Conservation (phyloP, 2,329 filamentous ascomycete genomes). For the Graphilbum fragrans region DNA sequence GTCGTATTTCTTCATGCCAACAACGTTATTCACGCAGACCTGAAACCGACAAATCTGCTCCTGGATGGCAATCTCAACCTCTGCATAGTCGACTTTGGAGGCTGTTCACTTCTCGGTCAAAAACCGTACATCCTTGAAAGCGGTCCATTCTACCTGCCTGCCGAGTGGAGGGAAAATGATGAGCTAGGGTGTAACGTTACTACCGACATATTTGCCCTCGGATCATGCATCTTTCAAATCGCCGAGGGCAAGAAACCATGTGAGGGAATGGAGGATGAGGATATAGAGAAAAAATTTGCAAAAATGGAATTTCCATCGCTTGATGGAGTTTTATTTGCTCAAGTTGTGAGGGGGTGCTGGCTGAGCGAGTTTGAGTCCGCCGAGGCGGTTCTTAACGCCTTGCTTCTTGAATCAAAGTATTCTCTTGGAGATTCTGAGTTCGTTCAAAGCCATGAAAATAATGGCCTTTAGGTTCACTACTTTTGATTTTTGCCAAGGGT, state of each 20-base stretch:
- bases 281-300: constrained; percentile 1
- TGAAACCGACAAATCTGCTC: constrained; percentile 1
- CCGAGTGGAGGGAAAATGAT: background rate
- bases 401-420: too few species aligned
- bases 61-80: background rate
- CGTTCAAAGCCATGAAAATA: too few species aligned
- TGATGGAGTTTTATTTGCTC: background rate
- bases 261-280: background rate
- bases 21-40: constrained; percentile 1
- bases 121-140: background rate
- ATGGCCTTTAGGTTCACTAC: too few species aligned
- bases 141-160: constrained; percentile 1
- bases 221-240: constrained; percentile 1
- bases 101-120: constrained; percentile 1
- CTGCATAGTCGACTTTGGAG: constrained; percentile 1
- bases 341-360: background rate
- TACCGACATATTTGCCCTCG: constrained; percentile 1
- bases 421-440: too few species aligned
- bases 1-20: background rate
- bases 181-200: background rate
- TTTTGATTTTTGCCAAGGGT: too few species aligned
- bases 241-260: background rate
- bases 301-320: background rate
- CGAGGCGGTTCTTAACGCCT: background rate
- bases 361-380: constrained; percentile 1